Conservation (phyloP, 2,329 filamentous ascomycete species). For the Aaosphaeria pasadenensis region DNA sequence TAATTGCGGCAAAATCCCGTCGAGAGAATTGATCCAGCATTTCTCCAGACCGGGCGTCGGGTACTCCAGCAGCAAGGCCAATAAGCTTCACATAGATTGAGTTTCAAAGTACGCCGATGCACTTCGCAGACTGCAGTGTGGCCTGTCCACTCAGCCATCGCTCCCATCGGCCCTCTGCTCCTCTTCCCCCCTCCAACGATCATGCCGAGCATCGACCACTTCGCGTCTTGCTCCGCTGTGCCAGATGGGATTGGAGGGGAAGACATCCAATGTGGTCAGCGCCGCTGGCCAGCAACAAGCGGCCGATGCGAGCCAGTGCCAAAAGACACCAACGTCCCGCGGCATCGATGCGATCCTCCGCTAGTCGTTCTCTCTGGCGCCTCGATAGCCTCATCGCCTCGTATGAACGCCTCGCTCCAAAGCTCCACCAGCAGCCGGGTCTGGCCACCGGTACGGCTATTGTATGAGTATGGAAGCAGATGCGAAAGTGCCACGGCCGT, state of each 20-base stretch:
- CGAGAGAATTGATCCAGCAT: constrained; percentile 17
- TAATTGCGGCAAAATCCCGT: constrained; percentile 33
- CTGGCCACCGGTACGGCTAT: too few species aligned
- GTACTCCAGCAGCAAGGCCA: constrained; percentile 25
- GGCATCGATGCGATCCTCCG: too few species aligned
- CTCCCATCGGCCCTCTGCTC: constrained; percentile 28
- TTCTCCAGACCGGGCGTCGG: constrained; percentile 30
- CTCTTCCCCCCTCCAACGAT: constrained; percentile 21
- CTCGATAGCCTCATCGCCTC: too few species aligned
- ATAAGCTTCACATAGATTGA: constrained; percentile 32
- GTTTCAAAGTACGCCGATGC: constrained; percentile 30
- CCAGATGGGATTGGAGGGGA: constrained; percentile 32
- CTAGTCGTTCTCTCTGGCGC: too few species aligned
- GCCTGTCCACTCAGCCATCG: constrained; percentile 19
- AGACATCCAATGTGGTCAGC: too few species aligned
- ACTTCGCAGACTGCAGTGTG: constrained; percentile 23
- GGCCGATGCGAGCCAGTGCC: too few species aligned
- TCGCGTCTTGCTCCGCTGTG: constrained; percentile 44
- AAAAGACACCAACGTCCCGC: too few species aligned
- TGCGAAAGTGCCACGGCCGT: too few species aligned
- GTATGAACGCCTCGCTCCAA: too few species aligned
- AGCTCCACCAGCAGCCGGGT: too few species aligned
- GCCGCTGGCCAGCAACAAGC: too few species aligned
- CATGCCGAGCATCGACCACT: constrained; percentile 37
- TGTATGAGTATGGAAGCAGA: too few species aligned